Base-by-base conservation (phyloP, 2,329 filamentous ascomycete genomes). In the Ascochyta koolunga region DNA sequence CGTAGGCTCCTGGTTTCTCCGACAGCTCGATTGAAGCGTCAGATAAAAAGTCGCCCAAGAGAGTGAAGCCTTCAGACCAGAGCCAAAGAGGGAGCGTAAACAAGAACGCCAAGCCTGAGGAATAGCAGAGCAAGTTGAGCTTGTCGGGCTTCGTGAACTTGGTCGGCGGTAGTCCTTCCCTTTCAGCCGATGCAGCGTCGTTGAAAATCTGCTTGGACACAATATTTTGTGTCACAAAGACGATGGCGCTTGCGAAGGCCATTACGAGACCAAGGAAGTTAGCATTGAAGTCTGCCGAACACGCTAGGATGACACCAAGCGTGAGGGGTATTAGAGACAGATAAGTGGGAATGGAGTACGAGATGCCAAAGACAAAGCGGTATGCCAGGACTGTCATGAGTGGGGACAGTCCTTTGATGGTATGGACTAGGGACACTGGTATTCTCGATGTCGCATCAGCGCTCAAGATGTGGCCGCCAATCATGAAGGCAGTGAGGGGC, bases 201-300 rank as follows among this genome's bases (percentile, higher is more conserved):
- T 97, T 99, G 81, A 99, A 99, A 9, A 99, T 86, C 62, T 91
- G 91, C 77, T 99, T 99, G 18, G 93, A 98, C 62, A 97, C 96
- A 52, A 99, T 99, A 71, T 99, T 99, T 72, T 99, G 95, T 0
- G 92, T 95, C 31, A 99, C 95, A 70, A 99, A 99, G 61, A 98
- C 89, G 50, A 98, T 80, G 7, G 95, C 91, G n/a, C 91, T 93
- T 29, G 91, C 80, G 32, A 99, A 88, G 3, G 95, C 93, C 68
- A 93, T 93, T 10, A 93, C 68, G 16, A 99, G 89, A n/a, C 95
- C 95, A 45, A 95, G 83, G 59, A 97, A 84, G 70, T 99, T 93
- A 25, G 90, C 93, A 19, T 86, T 89, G 65, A 96, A 93, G 69
- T 92, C 91, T 11, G 93, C 90, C 1, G 93, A 97, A 75, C 95